These are phyloP conservation scores for Neurospora hispaniola DNA, from an alignment of 495 filamentous ascomycete species.

Conservation along the genomic window DNA sequence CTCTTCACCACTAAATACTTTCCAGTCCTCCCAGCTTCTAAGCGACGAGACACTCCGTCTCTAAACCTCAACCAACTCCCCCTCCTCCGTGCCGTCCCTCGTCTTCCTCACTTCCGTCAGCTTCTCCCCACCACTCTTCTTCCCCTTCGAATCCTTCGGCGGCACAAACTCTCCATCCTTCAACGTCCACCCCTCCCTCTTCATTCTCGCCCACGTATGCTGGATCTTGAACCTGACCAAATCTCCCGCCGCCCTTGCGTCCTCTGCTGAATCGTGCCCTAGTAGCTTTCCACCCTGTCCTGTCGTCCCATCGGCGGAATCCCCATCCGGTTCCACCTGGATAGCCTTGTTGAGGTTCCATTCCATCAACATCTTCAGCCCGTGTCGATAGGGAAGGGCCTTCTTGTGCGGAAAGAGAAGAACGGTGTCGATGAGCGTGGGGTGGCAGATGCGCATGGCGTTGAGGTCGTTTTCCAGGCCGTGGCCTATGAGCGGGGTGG, in stretches of 20 bases:
- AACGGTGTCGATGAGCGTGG: constrained; percentile 74
- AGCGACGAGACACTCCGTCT: background rate
- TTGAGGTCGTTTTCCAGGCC: constrained; percentile 94
- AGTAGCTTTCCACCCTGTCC: constrained; percentile 10
- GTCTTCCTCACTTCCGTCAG: background rate
- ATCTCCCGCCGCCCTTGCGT: constrained; percentile 80
- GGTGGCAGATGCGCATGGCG: constrained; percentile 70
- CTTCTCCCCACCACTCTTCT: background rate
- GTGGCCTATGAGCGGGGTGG: constrained; percentile 81
- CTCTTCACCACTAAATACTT: background rate
- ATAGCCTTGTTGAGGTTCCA: constrained; percentile 60
- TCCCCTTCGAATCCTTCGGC: constrained; percentile 32
- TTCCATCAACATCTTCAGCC: constrained; percentile 58
- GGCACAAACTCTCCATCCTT: constrained; percentile 35
- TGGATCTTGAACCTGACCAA: constrained; percentile 58
- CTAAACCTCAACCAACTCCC: background rate
- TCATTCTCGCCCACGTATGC: constrained; percentile 54
- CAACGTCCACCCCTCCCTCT: constrained; percentile 53
- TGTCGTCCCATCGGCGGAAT: constrained; percentile 1
- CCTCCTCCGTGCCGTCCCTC: background rate
- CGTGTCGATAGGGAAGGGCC: constrained; percentile 65
- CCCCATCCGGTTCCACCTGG: constrained; percentile 54
- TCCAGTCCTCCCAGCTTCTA: background rate
- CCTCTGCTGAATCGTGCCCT: constrained; percentile 83
- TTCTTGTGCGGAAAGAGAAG: constrained; percentile 68